These are phyloP conservation scores for Hyphodiscus hymeniophilus DNA, from an alignment of 495 filamentous ascomycete genomes.

Conservation along the genomic window DNA sequence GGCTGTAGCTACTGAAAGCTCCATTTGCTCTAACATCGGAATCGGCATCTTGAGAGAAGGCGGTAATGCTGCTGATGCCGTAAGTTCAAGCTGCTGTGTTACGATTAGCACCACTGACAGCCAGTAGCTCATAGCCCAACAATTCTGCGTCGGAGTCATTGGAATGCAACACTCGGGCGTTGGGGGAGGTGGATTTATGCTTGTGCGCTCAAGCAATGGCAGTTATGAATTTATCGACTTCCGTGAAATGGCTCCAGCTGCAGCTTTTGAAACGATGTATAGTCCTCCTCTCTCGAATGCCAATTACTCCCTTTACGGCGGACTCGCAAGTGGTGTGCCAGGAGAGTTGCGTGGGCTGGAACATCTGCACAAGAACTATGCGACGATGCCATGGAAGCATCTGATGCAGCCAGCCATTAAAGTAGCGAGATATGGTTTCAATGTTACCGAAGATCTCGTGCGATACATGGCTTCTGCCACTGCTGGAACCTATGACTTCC, in stretches of 20 bases:
- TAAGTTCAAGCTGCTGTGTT: conserved; percentile 5
- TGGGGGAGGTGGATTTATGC: conserved; percentile 80
- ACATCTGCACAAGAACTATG: conserved; percentile 67
- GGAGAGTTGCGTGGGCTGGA: conserved; percentile 76
- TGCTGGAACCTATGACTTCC: conserved; percentile 43
- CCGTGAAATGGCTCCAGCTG: conserved; percentile 73
- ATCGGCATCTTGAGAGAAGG: conserved; percentile 58
- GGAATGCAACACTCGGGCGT: conserved; percentile 84
- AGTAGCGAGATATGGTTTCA: conserved; percentile 68
- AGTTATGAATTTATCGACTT: conserved; percentile 76
- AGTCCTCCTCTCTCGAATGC: conserved; percentile 37
- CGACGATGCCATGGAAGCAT: conserved; percentile 56
- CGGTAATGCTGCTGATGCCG: conserved; percentile 24
- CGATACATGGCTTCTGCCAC: conserved; percentile 50
- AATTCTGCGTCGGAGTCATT: conserved; percentile 68
- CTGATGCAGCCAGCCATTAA: conserved; percentile 63
- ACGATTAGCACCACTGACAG: background rate
- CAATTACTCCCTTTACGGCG: conserved; percentile 39
- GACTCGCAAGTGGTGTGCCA: conserved; percentile 71
- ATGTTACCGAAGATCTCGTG: conserved; percentile 55
- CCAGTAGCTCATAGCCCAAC: conserved; percentile 48
- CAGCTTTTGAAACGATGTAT: conserved; percentile 75
- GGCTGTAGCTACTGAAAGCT: conserved; percentile 70
- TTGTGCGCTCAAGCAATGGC: conserved; percentile 57
- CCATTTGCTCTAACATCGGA: conserved; percentile 69